phyloP scores from a whole-genome alignment of 192 early-diverging fungal species.

The Neocallimastix lanati region DNA sequence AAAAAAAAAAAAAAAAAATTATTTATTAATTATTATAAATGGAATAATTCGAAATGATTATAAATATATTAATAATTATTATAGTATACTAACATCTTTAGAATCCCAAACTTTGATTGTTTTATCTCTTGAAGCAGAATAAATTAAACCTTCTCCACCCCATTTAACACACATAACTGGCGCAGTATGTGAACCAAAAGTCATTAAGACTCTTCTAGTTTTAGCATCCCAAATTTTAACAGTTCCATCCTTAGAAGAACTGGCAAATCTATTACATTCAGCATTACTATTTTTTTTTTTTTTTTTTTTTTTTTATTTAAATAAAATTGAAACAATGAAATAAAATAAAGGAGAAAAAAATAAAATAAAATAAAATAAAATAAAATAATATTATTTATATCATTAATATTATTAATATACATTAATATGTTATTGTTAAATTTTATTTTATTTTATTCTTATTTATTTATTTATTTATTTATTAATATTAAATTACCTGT shows the following conservation, averaged over 20 bases:
- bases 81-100: slow-evolving; percentile 1
- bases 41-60: not conserved
- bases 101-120: slow-evolving; percentile 89
- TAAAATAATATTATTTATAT: too few relatives aligned
- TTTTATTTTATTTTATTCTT: too few relatives aligned
- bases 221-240: slow-evolving; percentile 84
- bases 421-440: too few relatives aligned
- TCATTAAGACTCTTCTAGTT: slow-evolving; percentile 50
- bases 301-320: too few relatives aligned
- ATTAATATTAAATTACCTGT: slow-evolving; percentile 42
- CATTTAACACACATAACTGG: slow-evolving; percentile 88
- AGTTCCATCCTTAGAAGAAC: slow-evolving; percentile 81
- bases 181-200: slow-evolving; percentile 75
- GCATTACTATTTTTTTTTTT: slow-evolving; percentile 28
- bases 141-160: slow-evolving; percentile 88
- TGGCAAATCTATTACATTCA: slow-evolving; percentile 60
- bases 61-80: too few relatives aligned
- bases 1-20: not conserved
- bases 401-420: too few relatives aligned
- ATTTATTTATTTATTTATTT: not conserved
- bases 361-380: not conserved
- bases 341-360: not conserved
- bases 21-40: not conserved
- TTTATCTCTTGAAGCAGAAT: slow-evolving; percentile 83
- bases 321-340: not conserved